phyloP scores from a whole-genome alignment of 2,329 filamentous ascomycete species.

The Trichophyton schoenleinii region DNA sequence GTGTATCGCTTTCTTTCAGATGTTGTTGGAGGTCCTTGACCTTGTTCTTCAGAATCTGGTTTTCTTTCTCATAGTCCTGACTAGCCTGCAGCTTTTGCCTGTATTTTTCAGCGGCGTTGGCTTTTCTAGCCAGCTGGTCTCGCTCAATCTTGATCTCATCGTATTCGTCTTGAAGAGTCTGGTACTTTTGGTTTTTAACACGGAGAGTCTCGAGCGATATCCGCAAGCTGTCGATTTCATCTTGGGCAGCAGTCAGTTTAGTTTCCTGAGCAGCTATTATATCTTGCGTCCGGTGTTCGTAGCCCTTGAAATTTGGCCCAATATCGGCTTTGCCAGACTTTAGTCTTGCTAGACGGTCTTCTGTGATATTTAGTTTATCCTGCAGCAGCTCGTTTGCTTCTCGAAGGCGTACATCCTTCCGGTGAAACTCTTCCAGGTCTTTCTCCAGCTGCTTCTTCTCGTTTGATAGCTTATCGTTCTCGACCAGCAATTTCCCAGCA shows the following conservation, averaged over 20 bases:
- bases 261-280: constrained; percentile 59
- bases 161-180: constrained; percentile 38
- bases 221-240: constrained; percentile 33
- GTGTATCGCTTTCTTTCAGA: constrained; percentile 33
- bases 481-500: constrained; percentile 36
- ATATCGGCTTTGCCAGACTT: constrained; percentile 35
- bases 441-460: constrained; percentile 40
- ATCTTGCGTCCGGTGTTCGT: constrained; percentile 45
- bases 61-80: constrained; percentile 39
- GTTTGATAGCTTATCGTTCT: constrained; percentile 46
- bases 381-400: constrained; percentile 38
- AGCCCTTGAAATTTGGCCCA: constrained; percentile 35
- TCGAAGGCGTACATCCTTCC: constrained; percentile 45
- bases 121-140: constrained; percentile 35
- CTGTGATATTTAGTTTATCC: constrained; percentile 33
- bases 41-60: constrained; percentile 34
- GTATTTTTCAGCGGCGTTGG: constrained; percentile 39
- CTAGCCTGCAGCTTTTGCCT: constrained; percentile 38
- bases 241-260: constrained; percentile 44
- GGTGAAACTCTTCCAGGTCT: constrained; percentile 43
- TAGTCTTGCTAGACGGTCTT: constrained; percentile 42
- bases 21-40: constrained; percentile 37
- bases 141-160: constrained; percentile 38
- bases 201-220: constrained; percentile 35
- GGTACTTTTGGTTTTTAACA: constrained; percentile 34